Evolutionary conservation across 306 rosid genomes (phyloP).

Genomic region (Rosa rugosa): DNA sequence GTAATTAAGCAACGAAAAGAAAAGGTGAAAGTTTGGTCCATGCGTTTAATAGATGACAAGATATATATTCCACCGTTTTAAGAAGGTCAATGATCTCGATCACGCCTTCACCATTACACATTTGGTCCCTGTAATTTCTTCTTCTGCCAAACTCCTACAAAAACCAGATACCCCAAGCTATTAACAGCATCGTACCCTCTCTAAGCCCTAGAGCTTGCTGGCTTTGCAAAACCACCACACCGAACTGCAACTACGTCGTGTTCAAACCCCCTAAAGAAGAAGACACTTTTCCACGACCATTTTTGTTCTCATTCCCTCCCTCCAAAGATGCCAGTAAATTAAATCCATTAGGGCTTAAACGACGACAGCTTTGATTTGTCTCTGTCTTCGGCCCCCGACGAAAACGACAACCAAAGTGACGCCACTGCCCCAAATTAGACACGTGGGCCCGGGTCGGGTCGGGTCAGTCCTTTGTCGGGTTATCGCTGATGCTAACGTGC

Average conservation of each 20-base stretch:
- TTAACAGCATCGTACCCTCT: too few species aligned
- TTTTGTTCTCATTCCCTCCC: neutral
- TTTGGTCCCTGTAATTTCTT: neutral
- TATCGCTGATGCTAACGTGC: neutral
- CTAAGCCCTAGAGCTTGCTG: neutral
- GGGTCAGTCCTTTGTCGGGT: neutral
- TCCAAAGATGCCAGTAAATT: neutral
- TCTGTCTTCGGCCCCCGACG: conserved; percentile 7
- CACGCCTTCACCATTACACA: neutral
- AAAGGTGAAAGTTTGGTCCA: neutral
- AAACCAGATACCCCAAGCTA: too few species aligned
- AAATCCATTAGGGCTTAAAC: neutral
- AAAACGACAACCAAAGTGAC: conserved; percentile 44
- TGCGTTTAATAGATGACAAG: neutral
- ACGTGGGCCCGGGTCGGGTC: conserved; percentile 3
- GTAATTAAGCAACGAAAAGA: neutral
- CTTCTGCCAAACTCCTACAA: neutral
- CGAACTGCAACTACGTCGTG: neutral
- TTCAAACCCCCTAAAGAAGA: neutral
- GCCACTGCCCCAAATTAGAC: neutral
- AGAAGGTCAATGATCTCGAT: too few species aligned
- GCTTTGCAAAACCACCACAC: neutral
- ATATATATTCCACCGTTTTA: neutral
- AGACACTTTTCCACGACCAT: neutral
- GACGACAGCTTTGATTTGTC: neutral